phyloP scores from a whole-genome alignment of 306 rosid genomes.

The Fragaria iinumae region DNA sequence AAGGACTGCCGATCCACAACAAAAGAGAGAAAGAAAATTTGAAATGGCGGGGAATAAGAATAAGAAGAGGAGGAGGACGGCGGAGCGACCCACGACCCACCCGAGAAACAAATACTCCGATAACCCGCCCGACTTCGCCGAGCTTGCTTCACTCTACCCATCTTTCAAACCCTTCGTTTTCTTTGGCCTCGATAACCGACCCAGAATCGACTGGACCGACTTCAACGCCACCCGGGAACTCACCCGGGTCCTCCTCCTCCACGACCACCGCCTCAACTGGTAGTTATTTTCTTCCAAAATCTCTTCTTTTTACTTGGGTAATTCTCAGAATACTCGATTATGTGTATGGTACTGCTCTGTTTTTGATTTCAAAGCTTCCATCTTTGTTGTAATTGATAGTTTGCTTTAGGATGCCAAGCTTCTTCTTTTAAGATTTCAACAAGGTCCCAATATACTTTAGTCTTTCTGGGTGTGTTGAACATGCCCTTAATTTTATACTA shows the following conservation, averaged over 20 bases:
- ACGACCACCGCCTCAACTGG: conserved; percentile 48
- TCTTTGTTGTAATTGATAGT: neutral
- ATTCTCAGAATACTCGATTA: neutral
- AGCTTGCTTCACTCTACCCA: conserved; percentile 72
- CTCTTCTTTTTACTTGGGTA: neutral
- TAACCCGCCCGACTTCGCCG: conserved; percentile 73
- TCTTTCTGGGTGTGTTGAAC: neutral
- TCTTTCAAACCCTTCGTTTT: conserved; percentile 58
- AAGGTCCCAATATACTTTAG: neutral
- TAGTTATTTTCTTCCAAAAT: neutral
- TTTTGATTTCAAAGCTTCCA: neutral
- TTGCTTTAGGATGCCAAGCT: neutral
- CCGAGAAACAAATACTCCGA: conserved; percentile 72
- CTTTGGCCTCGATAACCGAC: conserved; percentile 29
- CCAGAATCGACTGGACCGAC: conserved; percentile 72
- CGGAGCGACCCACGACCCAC: conserved; percentile 42
- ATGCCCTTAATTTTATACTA: neutral
- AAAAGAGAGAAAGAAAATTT: no score
- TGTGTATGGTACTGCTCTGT: neutral
- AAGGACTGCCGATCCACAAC: no score
- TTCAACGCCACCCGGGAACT: conserved; percentile 85
- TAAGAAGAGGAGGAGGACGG: conserved; percentile 41
- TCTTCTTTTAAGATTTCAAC: neutral
- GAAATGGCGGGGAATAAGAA: no score
- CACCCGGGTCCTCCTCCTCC: conserved; percentile 53